Evolutionary conservation across 805 yeast species (phyloP), one percentile per base, ranked within the genome.

Genomic region (Candida sithepensis): DNA sequence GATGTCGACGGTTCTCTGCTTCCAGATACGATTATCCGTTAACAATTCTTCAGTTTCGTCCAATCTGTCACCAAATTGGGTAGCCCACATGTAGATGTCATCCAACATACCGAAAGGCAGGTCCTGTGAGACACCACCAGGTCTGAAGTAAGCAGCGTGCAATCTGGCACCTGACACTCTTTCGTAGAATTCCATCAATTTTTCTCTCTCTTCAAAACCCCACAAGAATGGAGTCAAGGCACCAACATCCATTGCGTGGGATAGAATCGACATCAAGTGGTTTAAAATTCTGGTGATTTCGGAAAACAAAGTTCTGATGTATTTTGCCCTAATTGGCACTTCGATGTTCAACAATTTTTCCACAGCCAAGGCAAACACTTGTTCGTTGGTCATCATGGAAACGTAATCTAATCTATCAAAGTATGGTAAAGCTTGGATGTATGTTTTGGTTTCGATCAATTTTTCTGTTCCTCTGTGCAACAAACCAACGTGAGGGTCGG

Each of bases 161-260:
- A 88, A 75, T 71, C 96, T 81, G 18, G 96, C 96, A 53, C 96
- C 96, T 34, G 88, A 81, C 26, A 88, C 96, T 64, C 96, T 79
- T 72, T 88, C 96, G 67, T 88, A 88, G 64, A 87, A 88, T 70
- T 88, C 96, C 95, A 88, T 88, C 62, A 88, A 77, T 72, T 88
- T 88, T 69, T 88, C 96, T 69, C 96, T 82, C 71, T 88, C 96
- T 73, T 88, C 96, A 68, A 88, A 85, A 51, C 96, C 96, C 96
- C 96, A 88, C 69, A 88, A 73, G 77, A 88, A 88, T 41, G 96
- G 96, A 26, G 96, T 88, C 67, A 88, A 76, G 20, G 96, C 96
- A 72, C 96, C 96, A 48, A 88, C 95, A 73, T 88, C 96, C 96
- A 88, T 88, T 56, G 92, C 90, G 69, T 88, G 96, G 43, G 96